Evolutionary conservation across 2,329 filamentous ascomycete genomes (phyloP).

Genomic region (Chaetoscypha palmicola): DNA sequence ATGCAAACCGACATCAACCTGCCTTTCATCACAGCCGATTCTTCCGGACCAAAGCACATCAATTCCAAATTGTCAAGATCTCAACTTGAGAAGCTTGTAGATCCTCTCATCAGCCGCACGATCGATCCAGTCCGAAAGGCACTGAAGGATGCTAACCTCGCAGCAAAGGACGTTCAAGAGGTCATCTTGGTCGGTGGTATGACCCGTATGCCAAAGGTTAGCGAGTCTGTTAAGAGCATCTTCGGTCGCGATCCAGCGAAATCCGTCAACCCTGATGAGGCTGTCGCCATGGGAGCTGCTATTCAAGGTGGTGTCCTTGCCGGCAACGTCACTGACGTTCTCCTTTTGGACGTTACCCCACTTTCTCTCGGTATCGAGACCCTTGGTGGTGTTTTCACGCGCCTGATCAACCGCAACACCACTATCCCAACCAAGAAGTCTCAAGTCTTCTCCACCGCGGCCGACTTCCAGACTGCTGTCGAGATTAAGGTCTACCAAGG

Average conservation of each 20-base stretch:
- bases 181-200: slow-evolving; percentile 98
- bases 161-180: slow-evolving; percentile 92
- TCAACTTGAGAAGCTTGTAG: slow-evolving; percentile 89
- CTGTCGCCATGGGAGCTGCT: slow-evolving; percentile 93
- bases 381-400: slow-evolving; percentile 94
- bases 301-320: slow-evolving; percentile 96
- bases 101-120: slow-evolving; percentile 78
- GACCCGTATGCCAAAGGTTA: slow-evolving; percentile 99
- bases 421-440: slow-evolving; percentile 99
- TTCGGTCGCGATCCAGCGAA: slow-evolving; percentile 96
- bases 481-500: slow-evolving; percentile 99
- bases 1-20: slow-evolving; percentile 97
- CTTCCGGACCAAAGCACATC: slow-evolving; percentile 96
- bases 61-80: slow-evolving; percentile 89
- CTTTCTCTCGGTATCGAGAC: slow-evolving; percentile 98
- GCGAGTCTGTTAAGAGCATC: slow-evolving; percentile 91
- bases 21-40: slow-evolving; percentile 95
- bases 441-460: slow-evolving; percentile 93
- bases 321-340: slow-evolving; percentile 92
- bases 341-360: slow-evolving; percentile 92
- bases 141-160: slow-evolving; percentile 86
- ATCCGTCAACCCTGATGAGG: slow-evolving; percentile 97
- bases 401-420: slow-evolving; percentile 97
- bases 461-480: slow-evolving; percentile 96
- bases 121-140: slow-evolving; percentile 94